Percentiles rank a stretch among this genome's conserved stretches.
Conservation (phyloP, 139 green algal species). For the Chlorella sorokiniana region DNA sequence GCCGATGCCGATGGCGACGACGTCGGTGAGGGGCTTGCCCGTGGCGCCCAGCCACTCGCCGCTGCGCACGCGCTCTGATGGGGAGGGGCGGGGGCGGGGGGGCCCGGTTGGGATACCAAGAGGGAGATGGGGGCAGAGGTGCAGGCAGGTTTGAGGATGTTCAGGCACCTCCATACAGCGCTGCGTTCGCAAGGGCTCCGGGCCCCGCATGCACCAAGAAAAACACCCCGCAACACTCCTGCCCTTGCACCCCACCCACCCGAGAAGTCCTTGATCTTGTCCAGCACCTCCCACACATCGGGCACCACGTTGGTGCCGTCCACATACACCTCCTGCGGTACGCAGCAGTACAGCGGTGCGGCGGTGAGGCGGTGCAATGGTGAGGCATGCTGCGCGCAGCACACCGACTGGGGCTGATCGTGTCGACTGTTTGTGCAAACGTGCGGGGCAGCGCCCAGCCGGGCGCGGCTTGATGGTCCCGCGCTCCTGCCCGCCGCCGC, state of each 20-base stretch:
- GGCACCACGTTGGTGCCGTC: constrained; percentile 84
- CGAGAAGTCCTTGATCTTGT: constrained; percentile 97
- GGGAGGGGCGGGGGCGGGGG: too few species aligned
- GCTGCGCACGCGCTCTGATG: constrained; percentile 46
- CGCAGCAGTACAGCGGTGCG: not conserved
- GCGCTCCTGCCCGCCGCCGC: too few species aligned
- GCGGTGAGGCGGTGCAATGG: not conserved
- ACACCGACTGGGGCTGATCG: too few species aligned
- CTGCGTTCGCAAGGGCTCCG: too few species aligned
- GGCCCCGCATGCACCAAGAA: not conserved
- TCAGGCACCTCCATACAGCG: too few species aligned
- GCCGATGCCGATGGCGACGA: constrained; percentile 98
- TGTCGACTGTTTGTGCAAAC: too few species aligned
- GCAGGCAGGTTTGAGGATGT: not conserved
- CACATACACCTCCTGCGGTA: constrained; percentile 16
- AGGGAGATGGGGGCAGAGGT: not conserved
- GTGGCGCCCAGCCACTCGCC: constrained; percentile 93
- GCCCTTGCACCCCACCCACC: not conserved
- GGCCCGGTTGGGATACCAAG: not conserved
- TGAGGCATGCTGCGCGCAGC: too few species aligned
- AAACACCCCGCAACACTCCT: not conserved
- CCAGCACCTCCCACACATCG: constrained; percentile 96
- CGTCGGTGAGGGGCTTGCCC: constrained; percentile 93
- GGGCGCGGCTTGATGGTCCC: too few species aligned
- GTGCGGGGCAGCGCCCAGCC: too few species aligned